These are phyloP conservation scores for Poteriospumella lacustris DNA, from an alignment of 108 stramenopile genomes.

Conservation along the genomic window DNA sequence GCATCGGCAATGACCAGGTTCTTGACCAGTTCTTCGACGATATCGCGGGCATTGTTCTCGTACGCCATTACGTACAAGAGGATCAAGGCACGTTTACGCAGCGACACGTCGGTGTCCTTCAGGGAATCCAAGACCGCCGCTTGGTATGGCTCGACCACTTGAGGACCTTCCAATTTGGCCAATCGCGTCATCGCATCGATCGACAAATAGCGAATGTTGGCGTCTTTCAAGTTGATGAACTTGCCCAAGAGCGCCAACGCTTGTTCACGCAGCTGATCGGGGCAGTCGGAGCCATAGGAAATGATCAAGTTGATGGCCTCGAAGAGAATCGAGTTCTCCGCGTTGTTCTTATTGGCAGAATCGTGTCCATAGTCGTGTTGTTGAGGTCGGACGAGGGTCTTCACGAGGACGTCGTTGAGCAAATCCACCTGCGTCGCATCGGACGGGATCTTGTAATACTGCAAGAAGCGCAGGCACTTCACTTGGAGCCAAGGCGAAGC, in stretches of 20 bases:
- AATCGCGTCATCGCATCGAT: constrained; percentile 86
- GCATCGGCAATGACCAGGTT: constrained; percentile 76
- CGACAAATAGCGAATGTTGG: constrained; percentile 87
- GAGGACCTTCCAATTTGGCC: constrained; percentile 69
- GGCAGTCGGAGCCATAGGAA: constrained; percentile 72
- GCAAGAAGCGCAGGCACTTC: constrained; percentile 83
- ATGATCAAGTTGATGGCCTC: constrained; percentile 91
- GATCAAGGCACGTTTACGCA: constrained; percentile 84
- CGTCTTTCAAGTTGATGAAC: constrained; percentile 85
- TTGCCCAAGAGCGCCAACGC: constrained; percentile 85
- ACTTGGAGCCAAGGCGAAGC: constrained; percentile 91
- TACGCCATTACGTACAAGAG: constrained; percentile 94
- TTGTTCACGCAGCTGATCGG: constrained; percentile 62
- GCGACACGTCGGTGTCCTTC: constrained; percentile 91
- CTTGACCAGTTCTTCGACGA: constrained; percentile 86
- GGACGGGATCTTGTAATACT: constrained; percentile 63
- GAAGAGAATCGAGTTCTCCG: constrained; percentile 88
- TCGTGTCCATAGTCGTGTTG: constrained; percentile 41
- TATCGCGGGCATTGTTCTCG: constrained; percentile 75
- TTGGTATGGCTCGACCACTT: constrained; percentile 78
- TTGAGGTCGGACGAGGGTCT: constrained; percentile 78
- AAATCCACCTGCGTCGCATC: constrained; percentile 63
- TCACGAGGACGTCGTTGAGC: constrained; percentile 71
- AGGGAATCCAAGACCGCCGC: constrained; percentile 78
- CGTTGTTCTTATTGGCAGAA: constrained; percentile 93